Evolutionary conservation across 306 rosid species (phyloP), one percentile per base, ranked within the genome.

Genomic region (Lathyrus sativus): DNA sequence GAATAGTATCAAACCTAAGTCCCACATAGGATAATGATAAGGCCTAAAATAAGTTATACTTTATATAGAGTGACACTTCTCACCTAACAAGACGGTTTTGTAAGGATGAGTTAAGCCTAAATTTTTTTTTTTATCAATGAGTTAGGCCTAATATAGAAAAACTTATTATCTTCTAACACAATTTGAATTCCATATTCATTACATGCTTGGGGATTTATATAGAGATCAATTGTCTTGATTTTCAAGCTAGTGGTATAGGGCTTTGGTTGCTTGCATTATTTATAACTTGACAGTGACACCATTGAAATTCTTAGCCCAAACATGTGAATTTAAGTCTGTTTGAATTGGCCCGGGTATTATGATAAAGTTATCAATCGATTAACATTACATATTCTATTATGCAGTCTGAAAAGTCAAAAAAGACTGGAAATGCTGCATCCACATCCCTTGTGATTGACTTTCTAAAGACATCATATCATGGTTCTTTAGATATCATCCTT

Each of bases 371-470:
- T 62, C 15, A 24, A 9, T 69, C 9, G 13, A 65, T 48, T 59
- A 19, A 54, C 62, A 26, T 69, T 64, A 46, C 59, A 13, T 68
- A 58, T 59, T 72, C 46, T 68, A 24, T 61, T 64, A 29, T 69
- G 76, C 86, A 91, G 97, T 91, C 91, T 41, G 89, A 88, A 79
- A 93, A 82, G 84, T 93, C 96, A 28, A 90, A 90, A 70, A 88
- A 69, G 79, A 91, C 88, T 68, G 97, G 98, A 76, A 86, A 88
- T 77, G 73, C 80, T 84, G 89, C 96, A 43, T 71, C 95, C 10
- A 79, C 91, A 19, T 78, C 96, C 74, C 75, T 82, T 50, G 68
- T 93, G 75, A 48, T 85, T 73, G 87, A 90, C 62, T 90, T 86
- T 80, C 65, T 93, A 67, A 88, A 72, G 80, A 44, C 82, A 81